Evolutionary conservation across 371 early-diverging fungal species (phyloP).

Genomic region (Syncephalastrum sp.): DNA sequence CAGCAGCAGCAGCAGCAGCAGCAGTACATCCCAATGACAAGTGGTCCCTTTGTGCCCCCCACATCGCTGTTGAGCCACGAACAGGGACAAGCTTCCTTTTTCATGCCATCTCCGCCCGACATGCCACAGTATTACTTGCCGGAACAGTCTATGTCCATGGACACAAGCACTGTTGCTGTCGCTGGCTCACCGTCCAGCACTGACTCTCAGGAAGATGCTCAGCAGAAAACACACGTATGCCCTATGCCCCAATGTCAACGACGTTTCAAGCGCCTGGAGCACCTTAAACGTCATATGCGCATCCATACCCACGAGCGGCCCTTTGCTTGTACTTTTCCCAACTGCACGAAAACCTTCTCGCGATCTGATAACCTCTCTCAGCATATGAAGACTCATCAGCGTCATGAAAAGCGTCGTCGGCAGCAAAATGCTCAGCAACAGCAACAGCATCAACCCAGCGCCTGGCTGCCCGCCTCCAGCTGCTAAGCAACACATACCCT

Average conservation of each 20-base stretch:
- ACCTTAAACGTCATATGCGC: constrained; percentile 86
- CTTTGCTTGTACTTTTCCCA: constrained; percentile 61
- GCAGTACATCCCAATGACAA: neutral
- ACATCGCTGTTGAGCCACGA: too few relatives aligned
- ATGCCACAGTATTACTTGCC: too few relatives aligned
- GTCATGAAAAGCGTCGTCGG: constrained; percentile 31
- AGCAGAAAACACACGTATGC: constrained; percentile 43
- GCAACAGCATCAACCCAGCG: constrained; percentile 8
- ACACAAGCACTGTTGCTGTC: too few relatives aligned
- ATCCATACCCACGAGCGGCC: constrained; percentile 83
- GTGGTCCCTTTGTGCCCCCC: too few relatives aligned
- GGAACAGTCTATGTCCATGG: too few relatives aligned
- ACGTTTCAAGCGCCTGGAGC: constrained; percentile 80
- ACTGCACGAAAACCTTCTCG: constrained; percentile 78
- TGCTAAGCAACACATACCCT: neutral
- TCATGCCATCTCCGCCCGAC: too few relatives aligned
- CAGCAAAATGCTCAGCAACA: constrained; percentile 19
- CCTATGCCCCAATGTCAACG: constrained; percentile 48
- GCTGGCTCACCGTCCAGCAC: too few relatives aligned
- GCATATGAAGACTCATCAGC: constrained; percentile 62
- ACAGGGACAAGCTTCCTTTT: too few relatives aligned
- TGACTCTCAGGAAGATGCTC: constrained; percentile 2
- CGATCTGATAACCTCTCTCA: constrained; percentile 74
- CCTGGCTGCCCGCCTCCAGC: constrained; percentile 9
- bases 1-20: constrained; percentile 7